Evolutionary conservation across 208 protist genomes (phyloP).

Genomic region (Tetramitus jugosus): DNA sequence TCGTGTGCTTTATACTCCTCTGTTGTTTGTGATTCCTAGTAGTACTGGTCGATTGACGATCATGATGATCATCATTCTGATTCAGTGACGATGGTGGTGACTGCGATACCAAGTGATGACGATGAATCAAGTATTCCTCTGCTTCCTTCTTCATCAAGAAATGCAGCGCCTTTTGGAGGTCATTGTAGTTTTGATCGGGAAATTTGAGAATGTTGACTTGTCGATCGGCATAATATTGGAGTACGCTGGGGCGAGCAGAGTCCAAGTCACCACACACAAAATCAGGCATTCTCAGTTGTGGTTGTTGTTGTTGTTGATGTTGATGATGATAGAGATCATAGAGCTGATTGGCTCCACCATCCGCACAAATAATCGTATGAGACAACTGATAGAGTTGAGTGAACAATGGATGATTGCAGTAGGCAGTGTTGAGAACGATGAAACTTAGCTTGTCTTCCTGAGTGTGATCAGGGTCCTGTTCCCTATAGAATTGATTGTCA

Average conservation of each 20-base stretch:
- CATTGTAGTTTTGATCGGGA: slow-evolving; percentile 2
- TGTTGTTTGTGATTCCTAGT: not conserved
- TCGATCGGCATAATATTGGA: not conserved
- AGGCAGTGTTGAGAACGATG: too few species aligned
- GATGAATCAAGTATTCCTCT: too few species aligned
- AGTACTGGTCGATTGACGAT: not conserved
- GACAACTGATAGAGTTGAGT: too few species aligned
- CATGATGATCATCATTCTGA: not conserved
- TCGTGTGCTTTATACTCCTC: not conserved
- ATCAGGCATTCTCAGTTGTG: too few species aligned
- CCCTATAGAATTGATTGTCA: too few species aligned
- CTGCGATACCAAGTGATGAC: too few species aligned
- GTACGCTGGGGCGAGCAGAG: not conserved
- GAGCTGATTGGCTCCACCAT: slow-evolving; percentile 6
- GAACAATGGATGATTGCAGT: too few species aligned
- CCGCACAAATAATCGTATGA: slow-evolving; percentile 33
- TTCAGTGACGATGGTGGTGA: too few species aligned
- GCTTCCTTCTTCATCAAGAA: not conserved
- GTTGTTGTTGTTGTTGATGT: too few species aligned
- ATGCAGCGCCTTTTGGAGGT: not conserved
- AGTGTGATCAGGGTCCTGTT: too few species aligned
- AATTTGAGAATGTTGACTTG: not conserved
- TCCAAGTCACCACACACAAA: slow-evolving; percentile 18
- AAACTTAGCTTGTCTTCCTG: too few species aligned
- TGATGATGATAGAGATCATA: not conserved